These are phyloP conservation scores for Physcia stellaris DNA, from an alignment of 495 filamentous ascomycete genomes.

Conservation along the genomic window DNA sequence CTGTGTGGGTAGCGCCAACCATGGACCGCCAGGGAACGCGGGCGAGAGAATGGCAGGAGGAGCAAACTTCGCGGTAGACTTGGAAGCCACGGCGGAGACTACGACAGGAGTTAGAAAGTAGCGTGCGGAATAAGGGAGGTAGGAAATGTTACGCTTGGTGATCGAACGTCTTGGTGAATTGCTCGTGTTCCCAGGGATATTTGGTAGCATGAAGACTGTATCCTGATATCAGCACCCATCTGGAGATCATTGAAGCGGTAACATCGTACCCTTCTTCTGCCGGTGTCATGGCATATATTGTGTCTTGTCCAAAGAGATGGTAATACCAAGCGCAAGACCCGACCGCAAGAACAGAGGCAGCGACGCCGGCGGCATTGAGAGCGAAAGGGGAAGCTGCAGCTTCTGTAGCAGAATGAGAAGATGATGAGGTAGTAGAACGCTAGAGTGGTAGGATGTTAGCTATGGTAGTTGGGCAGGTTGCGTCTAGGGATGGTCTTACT, in stretches of 20 bases:
- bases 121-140: background rate
- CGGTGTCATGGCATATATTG: constrained; percentile 71
- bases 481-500: constrained; percentile 26
- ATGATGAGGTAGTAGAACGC: constrained; percentile 31
- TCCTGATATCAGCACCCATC: too few relatives aligned
- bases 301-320: constrained; percentile 78
- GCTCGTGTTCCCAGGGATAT: constrained; percentile 92
- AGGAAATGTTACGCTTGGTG: constrained; percentile 67
- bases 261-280: constrained; percentile 92
- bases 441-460: constrained; percentile 5
- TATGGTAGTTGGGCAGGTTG: constrained; percentile 17
- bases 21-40: constrained; percentile 88
- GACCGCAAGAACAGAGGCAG: constrained; percentile 70
- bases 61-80: constrained; percentile 98
- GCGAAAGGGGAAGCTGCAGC: constrained; percentile 37
- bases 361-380: constrained; percentile 67
- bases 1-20: constrained; percentile 83
- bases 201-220: constrained; percentile 73
- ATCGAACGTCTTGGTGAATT: constrained; percentile 89
- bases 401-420: constrained; percentile 33
- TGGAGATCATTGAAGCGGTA: background rate
- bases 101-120: constrained; percentile 18
- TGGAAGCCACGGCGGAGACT: constrained; percentile 99
- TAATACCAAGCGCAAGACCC: constrained; percentile 92
- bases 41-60: constrained; percentile 89